Percentiles rank a stretch among this genome's conserved stretches.
Evolutionary conservation across 2,329 filamentous ascomycete species (phyloP).

Genomic region (Cryphonectria carpinicola): DNA sequence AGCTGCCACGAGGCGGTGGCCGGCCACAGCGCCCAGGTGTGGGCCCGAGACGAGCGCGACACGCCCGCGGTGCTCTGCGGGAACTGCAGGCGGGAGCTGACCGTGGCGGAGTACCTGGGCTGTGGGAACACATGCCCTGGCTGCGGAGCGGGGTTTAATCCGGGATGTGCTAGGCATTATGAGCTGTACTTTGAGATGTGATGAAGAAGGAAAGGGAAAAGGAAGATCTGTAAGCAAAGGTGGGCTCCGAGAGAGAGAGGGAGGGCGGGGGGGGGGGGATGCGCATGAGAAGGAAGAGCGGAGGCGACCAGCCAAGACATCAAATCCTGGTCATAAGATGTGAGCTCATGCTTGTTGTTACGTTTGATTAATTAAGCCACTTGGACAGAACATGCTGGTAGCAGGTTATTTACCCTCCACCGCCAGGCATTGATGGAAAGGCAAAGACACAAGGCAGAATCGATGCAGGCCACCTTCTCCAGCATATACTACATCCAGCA

Average conservation of each 20-base stretch:
- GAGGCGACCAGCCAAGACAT: background rate
- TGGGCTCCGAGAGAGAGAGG: background rate
- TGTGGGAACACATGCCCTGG: constrained; percentile 28
- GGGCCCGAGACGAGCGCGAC: constrained; percentile 27
- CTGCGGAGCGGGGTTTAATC: constrained; percentile 32
- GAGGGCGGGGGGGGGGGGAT: background rate
- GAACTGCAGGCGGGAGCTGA: constrained; percentile 29
- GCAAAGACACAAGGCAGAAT: background rate
- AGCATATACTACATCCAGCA: too few relatives aligned
- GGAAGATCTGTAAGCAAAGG: background rate
- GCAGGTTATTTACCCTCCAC: background rate
- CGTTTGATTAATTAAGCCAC: background rate
- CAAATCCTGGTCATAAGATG: background rate
- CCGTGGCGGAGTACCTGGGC: constrained; percentile 31
- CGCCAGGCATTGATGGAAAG: background rate
- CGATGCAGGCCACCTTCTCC: too few relatives aligned
- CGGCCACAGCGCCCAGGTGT: constrained; percentile 28
- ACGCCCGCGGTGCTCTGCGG: constrained; percentile 32
- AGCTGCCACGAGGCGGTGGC: constrained; percentile 32
- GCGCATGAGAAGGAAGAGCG: background rate
- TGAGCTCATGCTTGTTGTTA: background rate
- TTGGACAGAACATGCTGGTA: background rate
- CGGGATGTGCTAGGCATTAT: constrained; percentile 32
- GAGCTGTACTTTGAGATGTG: constrained; percentile 33
- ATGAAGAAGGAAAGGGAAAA: background rate